phyloP scores from a whole-genome alignment of 108 stramenopile genomes.

The Skeletonema marinoi region DNA sequence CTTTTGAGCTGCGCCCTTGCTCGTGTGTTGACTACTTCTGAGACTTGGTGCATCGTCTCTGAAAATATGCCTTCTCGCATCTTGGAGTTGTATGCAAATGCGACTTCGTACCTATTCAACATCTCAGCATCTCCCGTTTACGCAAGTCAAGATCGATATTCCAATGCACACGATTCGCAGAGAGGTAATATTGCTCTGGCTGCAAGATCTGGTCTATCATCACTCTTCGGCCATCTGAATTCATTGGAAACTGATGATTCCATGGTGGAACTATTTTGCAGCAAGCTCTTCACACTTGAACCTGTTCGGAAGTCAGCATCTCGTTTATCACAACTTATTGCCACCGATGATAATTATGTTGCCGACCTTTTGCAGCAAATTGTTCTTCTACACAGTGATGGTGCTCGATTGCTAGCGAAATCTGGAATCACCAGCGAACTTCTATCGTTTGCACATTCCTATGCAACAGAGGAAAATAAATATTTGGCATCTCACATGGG shows the following conservation, averaged over 20 bases:
- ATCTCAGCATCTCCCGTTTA: conserved; percentile 18
- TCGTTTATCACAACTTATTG: conserved; percentile 35
- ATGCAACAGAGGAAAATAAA: conserved; percentile 37
- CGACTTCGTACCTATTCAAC: conserved; percentile 34
- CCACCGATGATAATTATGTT: conserved; percentile 48
- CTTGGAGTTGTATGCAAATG: conserved; percentile 45
- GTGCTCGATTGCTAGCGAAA: conserved; percentile 51
- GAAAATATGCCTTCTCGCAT: conserved; percentile 24
- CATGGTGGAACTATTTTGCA: conserved; percentile 5
- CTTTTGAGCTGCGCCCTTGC: conserved; percentile 42
- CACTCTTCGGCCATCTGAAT: conserved; percentile 38
- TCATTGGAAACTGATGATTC: conserved; percentile 12
- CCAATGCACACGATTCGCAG: conserved; percentile 9
- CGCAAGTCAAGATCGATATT: conserved; percentile 6
- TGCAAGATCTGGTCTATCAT: conserved; percentile 45
- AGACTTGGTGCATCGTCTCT: conserved; percentile 17
- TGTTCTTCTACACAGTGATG: conserved; percentile 37
- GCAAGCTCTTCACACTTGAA: conserved; percentile 19
- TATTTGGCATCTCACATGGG: conserved; percentile 34
- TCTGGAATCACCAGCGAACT: conserved; percentile 47
- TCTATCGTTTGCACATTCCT: conserved; percentile 44
- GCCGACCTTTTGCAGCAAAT: conserved; percentile 55
- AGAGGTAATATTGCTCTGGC: conserved; percentile 39
- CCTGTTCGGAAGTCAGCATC: conserved; percentile 6
- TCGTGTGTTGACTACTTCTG: conserved; percentile 24